Base-by-base conservation (phyloP, 139 green algal genomes). In the Chloropicon primus region DNA sequence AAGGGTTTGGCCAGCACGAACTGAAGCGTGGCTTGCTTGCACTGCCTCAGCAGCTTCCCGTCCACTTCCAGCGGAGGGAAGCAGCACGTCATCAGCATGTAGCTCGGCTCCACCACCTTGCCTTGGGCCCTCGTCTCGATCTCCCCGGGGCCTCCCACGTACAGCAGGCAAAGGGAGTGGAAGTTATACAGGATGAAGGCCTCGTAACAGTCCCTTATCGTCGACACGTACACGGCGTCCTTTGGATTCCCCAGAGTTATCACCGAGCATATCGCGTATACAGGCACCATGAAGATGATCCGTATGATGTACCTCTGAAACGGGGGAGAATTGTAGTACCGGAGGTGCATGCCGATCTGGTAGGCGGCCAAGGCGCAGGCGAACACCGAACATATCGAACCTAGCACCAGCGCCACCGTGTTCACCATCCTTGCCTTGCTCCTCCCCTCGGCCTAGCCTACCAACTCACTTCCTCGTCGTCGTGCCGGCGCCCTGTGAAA, bases 121-220 rank as follows among this genome's bases (percentile, higher is more conserved):
- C 95, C 93, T 28, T 92, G 85, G 72, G 92, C 88, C 78, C 93
- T 91, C 1, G 93, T 88, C 54, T 96, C 91, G 25, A 98, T 92
- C 1, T 87, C 88, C 1, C 94, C 94, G 0, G 94, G 94, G 0
- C 94, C 94, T 1, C 94, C 94, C n/a, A 98, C 89, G 78, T 97
- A 98, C 0, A 89, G 91, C 73, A 98, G 84, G 78, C 91, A 96
- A n/a, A 98, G 83, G 0, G 85, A 87, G 54, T 96, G 86, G 85
- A 98, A 98, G 79, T 96, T 98, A 88, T 98, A 98, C 76, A 98
- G 95, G 22, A 98, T 90, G 87, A 88, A 98, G 2, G 95, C 92
- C 79, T 98, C 93, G 75, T 97, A 97, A 84, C 89, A 94, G 24
- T 72, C 24, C 74, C 74, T 54, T 5, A 78, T 21, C 74, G 74